Percentiles rank a stretch among this genome's conserved stretches.
Evolutionary conservation across 345 rosid genomes (phyloP).

Genomic region (Salix dunnii): DNA sequence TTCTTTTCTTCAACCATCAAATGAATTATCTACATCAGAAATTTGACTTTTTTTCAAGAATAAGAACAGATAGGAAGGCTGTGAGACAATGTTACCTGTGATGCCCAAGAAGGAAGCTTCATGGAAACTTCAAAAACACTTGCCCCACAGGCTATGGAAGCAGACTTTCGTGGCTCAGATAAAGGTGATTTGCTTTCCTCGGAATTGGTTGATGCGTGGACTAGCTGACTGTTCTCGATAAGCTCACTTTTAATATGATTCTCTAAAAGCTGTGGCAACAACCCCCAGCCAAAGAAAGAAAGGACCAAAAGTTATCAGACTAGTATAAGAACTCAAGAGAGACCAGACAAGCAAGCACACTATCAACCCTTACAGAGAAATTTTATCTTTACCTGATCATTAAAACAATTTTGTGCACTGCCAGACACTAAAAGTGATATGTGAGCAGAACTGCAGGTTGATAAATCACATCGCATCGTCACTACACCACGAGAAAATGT

Average conservation of each 20-base stretch:
- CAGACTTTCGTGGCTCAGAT: slow-evolving; percentile 83
- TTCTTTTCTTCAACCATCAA: not conserved
- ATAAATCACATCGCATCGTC: slow-evolving; percentile 96
- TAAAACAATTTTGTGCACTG: slow-evolving; percentile 95
- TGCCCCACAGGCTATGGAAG: slow-evolving; percentile 92
- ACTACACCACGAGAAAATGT: slow-evolving; percentile 96
- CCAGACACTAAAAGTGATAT: slow-evolving; percentile 93
- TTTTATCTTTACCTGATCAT: slow-evolving; percentile 75
- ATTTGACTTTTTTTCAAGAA: not conserved
- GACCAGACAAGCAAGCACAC: not conserved
- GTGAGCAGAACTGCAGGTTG: slow-evolving; percentile 87
- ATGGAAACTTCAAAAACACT: slow-evolving; percentile 87
- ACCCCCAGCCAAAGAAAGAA: slow-evolving; percentile 3
- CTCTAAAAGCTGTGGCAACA: slow-evolving; percentile 69
- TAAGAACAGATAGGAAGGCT: not conserved
- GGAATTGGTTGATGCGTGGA: slow-evolving; percentile 52
- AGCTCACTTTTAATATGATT: slow-evolving; percentile 92
- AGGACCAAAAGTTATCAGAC: slow-evolving; percentile 2
- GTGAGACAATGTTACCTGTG: slow-evolving; percentile 57
- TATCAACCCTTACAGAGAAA: not conserved
- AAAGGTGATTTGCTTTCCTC: slow-evolving; percentile 50
- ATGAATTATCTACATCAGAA: not conserved
- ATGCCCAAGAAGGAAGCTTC: slow-evolving; percentile 97
- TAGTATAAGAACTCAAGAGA: not conserved
- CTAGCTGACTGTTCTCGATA: slow-evolving; percentile 72